Evolutionary conservation across 805 yeast genomes (phyloP).

Genomic region (Wickerhamiella sergipiensis): DNA sequence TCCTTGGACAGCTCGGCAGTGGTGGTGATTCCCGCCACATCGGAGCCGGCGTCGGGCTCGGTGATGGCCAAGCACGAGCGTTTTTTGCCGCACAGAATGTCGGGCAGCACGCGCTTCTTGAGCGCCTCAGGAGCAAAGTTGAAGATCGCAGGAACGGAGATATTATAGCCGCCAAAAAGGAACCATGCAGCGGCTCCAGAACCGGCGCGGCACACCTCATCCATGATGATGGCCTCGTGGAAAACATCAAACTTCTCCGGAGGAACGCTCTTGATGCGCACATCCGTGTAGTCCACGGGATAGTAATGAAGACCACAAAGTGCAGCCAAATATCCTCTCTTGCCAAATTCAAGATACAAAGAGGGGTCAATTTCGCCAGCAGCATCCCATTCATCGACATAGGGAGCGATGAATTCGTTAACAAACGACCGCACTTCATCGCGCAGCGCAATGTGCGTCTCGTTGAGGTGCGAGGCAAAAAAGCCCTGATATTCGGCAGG

Average conservation of each 20-base stretch:
- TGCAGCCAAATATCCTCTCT: constrained; percentile 29
- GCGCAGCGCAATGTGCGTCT: constrained; percentile 28
- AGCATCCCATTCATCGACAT: constrained; percentile 32
- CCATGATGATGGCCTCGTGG: constrained; percentile 28
- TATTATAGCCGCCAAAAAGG: constrained; percentile 29
- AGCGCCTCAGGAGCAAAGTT: constrained; percentile 23
- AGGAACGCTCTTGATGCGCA: constrained; percentile 26
- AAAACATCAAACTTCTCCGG: constrained; percentile 27
- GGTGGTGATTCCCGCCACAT: constrained; percentile 30
- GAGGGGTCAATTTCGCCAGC: constrained; percentile 24
- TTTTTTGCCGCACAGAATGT: constrained; percentile 25
- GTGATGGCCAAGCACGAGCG: constrained; percentile 30
- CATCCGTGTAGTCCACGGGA: constrained; percentile 27
- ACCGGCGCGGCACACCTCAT: constrained; percentile 28
- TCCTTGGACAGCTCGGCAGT: constrained; percentile 27
- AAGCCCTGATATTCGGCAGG: constrained; percentile 30
- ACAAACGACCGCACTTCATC: constrained; percentile 29
- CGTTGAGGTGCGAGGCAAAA: constrained; percentile 27
- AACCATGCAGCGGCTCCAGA: constrained; percentile 31
- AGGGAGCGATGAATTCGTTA: constrained; percentile 27
- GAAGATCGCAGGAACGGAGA: constrained; percentile 30
- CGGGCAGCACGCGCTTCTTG: constrained; percentile 27
- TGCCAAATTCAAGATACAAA: constrained; percentile 25
- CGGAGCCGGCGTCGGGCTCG: constrained; percentile 33
- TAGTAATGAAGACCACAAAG: constrained; percentile 25